phyloP scores from a whole-genome alignment of 352 stramenopile genomes.

The Globisporangium recalcitrans region DNA sequence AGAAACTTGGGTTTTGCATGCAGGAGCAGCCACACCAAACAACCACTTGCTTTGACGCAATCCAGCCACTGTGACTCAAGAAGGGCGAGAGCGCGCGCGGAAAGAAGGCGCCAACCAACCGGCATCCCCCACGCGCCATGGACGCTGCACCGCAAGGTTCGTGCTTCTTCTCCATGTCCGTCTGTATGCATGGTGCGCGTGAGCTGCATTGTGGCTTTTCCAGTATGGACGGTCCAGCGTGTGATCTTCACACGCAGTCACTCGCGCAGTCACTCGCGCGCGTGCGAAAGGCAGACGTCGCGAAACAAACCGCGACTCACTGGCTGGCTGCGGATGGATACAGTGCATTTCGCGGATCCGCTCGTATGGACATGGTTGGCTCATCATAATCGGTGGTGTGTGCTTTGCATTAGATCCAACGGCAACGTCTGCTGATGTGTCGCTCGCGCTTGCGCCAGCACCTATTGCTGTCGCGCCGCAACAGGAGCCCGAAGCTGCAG shows the following conservation, averaged over 20 bases:
- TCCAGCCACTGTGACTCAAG: neutral
- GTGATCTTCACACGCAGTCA: neutral
- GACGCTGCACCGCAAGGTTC: neutral
- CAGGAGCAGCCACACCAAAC: neutral
- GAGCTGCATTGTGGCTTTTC: neutral
- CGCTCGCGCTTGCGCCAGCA: neutral
- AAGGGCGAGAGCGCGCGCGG: neutral
- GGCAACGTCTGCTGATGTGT: neutral
- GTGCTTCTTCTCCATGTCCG: neutral
- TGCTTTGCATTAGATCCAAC: neutral
- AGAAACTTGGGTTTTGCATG: neutral
- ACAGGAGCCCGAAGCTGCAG: neutral
- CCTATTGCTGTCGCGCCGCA: neutral
- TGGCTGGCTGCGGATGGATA: neutral
- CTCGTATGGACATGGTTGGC: neutral
- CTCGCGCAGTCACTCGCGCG: neutral
- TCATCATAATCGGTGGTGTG: neutral
- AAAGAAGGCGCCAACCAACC: constrained; percentile 1
- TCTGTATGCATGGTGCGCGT: neutral
- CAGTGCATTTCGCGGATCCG: neutral
- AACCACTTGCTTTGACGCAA: neutral
- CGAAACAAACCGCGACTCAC: neutral
- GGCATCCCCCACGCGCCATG: neutral
- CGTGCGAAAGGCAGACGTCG: neutral
- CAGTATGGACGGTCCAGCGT: neutral